These are phyloP conservation scores for Saturnispora hagleri DNA, from an alignment of 805 yeast genomes.

Conservation along the genomic window DNA sequence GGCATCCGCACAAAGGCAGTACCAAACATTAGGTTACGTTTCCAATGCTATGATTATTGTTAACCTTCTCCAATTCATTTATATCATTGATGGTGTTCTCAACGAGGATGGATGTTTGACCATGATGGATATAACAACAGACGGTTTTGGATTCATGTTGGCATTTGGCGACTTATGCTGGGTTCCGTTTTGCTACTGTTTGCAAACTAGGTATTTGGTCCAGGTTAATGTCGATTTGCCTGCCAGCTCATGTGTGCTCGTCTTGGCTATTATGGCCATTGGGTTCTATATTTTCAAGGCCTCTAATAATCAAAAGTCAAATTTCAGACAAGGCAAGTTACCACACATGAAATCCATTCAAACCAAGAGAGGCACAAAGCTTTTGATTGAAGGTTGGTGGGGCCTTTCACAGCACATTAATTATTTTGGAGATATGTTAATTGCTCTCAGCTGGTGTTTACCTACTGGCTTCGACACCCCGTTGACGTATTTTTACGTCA, in stretches of 20 bases:
- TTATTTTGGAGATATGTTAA: constrained; percentile 91
- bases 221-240: constrained; percentile 54
- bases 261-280: constrained; percentile 34
- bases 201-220: constrained; percentile 78
- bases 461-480: constrained; percentile 78
- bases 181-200: constrained; percentile 84
- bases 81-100: constrained; percentile 84
- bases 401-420: constrained; percentile 84
- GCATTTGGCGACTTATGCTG: constrained; percentile 89
- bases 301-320: constrained; percentile 76
- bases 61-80: constrained; percentile 62
- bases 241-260: constrained; percentile 25
- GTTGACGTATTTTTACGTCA: constrained; percentile 77
- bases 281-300: constrained; percentile 82
- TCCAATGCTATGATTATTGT: constrained; percentile 68
- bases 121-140: constrained; percentile 95
- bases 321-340: constrained; percentile 72
- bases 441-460: constrained; percentile 87
- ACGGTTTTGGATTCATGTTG: constrained; percentile 96
- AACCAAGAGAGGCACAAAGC: constrained; percentile 68
- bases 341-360: constrained; percentile 57
- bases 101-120: constrained; percentile 84
- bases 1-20: constrained; percentile 77
- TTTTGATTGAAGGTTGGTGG: constrained; percentile 96
- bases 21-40: constrained; percentile 37